Evolutionary conservation across 192 early-diverging fungal genomes (phyloP).

Genomic region (Ambispora gerdemannii): DNA sequence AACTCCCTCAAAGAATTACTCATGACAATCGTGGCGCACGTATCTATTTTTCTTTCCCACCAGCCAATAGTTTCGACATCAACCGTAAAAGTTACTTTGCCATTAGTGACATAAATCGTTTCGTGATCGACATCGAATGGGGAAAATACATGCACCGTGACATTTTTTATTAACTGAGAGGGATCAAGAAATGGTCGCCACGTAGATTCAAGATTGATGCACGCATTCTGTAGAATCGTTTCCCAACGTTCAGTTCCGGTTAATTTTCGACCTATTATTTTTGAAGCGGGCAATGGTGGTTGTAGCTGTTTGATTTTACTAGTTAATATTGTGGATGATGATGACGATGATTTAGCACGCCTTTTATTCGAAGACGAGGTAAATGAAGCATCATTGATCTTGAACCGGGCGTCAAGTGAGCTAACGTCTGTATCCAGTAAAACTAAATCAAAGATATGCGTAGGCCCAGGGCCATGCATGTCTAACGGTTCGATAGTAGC

Average conservation of each 20-base stretch:
- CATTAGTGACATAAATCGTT: slow-evolving; percentile 20
- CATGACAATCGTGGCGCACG: not conserved
- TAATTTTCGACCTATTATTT: slow-evolving; percentile 27
- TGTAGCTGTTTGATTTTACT: not conserved
- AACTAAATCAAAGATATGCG: slow-evolving; percentile 25
- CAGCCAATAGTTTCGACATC: not conserved
- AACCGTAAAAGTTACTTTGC: slow-evolving; percentile 10
- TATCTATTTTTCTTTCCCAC: slow-evolving; percentile 1
- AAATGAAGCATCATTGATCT: not conserved
- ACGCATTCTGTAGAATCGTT: slow-evolving; percentile 10
- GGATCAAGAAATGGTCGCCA: not conserved
- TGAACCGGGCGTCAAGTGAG: slow-evolving; percentile 1
- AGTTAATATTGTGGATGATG: not conserved
- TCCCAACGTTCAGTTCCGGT: slow-evolving; percentile 10
- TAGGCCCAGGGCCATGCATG: slow-evolving; percentile 9
- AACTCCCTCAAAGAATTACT: slow-evolving; percentile 16
- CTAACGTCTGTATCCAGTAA: not conserved
- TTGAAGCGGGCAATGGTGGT: not conserved
- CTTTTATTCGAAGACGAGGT: not conserved
- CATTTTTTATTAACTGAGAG: not conserved
- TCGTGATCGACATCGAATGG: slow-evolving; percentile 13
- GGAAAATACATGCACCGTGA: slow-evolving; percentile 23
- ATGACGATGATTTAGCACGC: not conserved
- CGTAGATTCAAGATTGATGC: slow-evolving; percentile 10
- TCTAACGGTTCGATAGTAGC: slow-evolving; percentile 20